Percentiles rank a stretch among this genome's conserved stretches.
Evolutionary conservation across 306 rosid genomes (phyloP).

Genomic region (Bauhinia variegata): DNA sequence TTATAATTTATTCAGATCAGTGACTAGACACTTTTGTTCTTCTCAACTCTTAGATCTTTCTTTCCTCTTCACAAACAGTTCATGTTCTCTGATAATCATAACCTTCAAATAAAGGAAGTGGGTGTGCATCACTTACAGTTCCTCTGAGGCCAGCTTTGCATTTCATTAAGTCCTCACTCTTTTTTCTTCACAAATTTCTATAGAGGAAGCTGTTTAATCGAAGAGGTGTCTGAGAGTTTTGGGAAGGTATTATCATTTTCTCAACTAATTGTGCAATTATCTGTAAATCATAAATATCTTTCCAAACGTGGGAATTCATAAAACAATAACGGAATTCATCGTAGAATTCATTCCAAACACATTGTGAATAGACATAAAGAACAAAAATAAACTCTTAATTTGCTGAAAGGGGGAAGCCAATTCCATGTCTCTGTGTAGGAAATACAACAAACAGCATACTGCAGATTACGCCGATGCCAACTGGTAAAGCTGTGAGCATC

Average conservation of each 20-base stretch:
- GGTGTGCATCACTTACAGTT: conserved; percentile 7
- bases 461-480: conserved; percentile 62
- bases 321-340: background rate
- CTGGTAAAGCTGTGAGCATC: conserved; percentile 64
- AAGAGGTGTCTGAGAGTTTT: conserved; percentile 15
- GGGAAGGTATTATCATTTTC: conserved; percentile 8
- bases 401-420: conserved; percentile 72
- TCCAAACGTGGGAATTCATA: background rate
- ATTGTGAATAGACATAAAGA: background rate
- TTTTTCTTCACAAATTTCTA: conserved; percentile 1
- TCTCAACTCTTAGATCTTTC: conserved; percentile 12
- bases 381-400: conserved; percentile 24
- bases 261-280: conserved; percentile 18
- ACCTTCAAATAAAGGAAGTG: conserved; percentile 23
- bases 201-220: conserved; percentile 17
- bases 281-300: background rate
- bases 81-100: conserved; percentile 18
- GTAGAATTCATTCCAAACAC: conserved; percentile 14
- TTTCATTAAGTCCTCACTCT: background rate
- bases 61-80: background rate
- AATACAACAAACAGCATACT: conserved; percentile 63
- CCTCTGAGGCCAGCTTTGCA: background rate
- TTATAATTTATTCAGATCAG: background rate
- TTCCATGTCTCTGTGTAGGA: conserved; percentile 75
- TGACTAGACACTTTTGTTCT: background rate